Conservation (phyloP, 2,329 filamentous ascomycete species). For the Zasmidium citrigriseum region DNA sequence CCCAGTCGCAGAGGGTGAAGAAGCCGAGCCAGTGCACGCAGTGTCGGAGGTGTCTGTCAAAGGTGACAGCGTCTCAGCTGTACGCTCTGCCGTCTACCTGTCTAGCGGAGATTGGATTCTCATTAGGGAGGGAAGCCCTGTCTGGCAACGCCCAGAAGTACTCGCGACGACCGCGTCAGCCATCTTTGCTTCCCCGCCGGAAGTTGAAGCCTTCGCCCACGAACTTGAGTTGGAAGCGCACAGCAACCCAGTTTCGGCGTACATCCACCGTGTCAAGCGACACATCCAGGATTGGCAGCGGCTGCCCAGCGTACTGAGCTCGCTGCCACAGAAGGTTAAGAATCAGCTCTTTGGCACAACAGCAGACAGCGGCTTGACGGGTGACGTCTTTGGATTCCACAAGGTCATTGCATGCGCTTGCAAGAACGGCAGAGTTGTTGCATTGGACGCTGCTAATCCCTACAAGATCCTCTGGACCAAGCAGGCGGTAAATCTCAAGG, state of each 20-base stretch:
- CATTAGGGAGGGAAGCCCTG: conserved; percentile 75
- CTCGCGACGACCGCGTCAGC: conserved; percentile 79
- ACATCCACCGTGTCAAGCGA: conserved; percentile 80
- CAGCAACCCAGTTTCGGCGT: conserved; percentile 77
- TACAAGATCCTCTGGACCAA: conserved; percentile 76
- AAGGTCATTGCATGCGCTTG: conserved; percentile 83
- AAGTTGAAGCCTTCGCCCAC: conserved; percentile 71
- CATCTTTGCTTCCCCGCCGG: conserved; percentile 67
- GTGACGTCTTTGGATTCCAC: conserved; percentile 83
- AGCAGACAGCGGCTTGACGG: conserved; percentile 51
- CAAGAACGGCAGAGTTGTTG: conserved; percentile 74
- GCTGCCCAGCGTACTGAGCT: conserved; percentile 71
- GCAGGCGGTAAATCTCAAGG: conserved; percentile 60
- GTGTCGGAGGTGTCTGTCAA: conserved; percentile 82
- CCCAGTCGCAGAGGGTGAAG: conserved; percentile 22
- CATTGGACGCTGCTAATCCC: conserved; percentile 72
- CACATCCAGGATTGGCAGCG: conserved; percentile 77
- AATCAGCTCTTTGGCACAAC: conserved; percentile 46
- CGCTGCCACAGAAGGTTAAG: conserved; percentile 68
- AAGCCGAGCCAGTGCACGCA: conserved; percentile 58
- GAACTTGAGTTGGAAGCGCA: conserved; percentile 85
- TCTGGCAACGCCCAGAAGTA: conserved; percentile 81
- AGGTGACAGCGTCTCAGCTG: conserved; percentile 67
- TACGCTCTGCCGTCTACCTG: conserved; percentile 71
- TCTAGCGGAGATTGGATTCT: conserved; percentile 75